Percentiles rank a stretch among this genome's conserved stretches.
Evolutionary conservation across 2,329 filamentous ascomycete genomes (phyloP).

Genomic region (Neopestalotiopsis clavispora): DNA sequence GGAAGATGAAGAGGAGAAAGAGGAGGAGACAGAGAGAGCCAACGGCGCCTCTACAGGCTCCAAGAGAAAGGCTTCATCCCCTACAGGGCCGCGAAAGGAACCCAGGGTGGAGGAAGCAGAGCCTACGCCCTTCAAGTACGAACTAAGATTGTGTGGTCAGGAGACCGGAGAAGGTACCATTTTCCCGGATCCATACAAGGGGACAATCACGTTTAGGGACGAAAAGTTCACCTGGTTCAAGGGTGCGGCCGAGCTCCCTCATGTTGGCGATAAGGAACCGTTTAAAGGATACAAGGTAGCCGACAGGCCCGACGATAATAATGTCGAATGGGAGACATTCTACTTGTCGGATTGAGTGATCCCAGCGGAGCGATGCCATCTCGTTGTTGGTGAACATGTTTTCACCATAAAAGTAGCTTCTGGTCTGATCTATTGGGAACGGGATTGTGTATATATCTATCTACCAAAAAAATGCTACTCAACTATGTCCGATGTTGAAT

Average conservation of each 20-base stretch:
- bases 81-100: conserved; percentile 21
- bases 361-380: not conserved
- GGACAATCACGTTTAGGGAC: conserved; percentile 32
- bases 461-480: not conserved
- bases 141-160: conserved; percentile 28
- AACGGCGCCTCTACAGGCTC: conserved; percentile 5
- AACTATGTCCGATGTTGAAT: not conserved
- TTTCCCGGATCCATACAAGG: conserved; percentile 25
- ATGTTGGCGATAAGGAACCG: not conserved
- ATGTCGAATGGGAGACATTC: not conserved
- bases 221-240: conserved; percentile 32
- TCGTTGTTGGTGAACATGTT: not conserved
- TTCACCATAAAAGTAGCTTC: not conserved
- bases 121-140: not conserved
- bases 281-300: not conserved
- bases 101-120: conserved; percentile 18
- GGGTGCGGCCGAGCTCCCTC: conserved; percentile 5
- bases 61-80: conserved; percentile 27
- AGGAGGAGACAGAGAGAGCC: not conserved
- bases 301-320: not conserved
- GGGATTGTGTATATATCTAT: not conserved
- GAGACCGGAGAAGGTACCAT: conserved; percentile 31
- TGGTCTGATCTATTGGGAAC: not conserved
- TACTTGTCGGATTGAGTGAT: not conserved
- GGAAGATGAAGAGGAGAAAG: not conserved